phyloP scores from a whole-genome alignment of 768 basidiomycete species.

The Artomyces pyxidatus region DNA sequence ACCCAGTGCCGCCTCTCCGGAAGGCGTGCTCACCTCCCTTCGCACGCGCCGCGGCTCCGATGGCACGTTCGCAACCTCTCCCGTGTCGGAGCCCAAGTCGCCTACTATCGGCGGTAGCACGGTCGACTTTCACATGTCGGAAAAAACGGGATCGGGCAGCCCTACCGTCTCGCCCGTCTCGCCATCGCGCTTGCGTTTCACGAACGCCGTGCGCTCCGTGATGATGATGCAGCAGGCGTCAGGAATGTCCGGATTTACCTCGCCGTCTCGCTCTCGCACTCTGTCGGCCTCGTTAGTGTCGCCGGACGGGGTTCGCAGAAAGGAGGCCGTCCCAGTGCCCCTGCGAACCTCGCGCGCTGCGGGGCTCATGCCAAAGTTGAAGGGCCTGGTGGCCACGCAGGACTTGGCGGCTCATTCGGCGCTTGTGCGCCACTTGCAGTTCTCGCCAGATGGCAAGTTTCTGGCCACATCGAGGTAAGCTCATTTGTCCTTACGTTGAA shows the following conservation, averaged over 20 bases:
- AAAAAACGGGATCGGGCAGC: slow-evolving; percentile 9
- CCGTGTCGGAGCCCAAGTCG: slow-evolving; percentile 18
- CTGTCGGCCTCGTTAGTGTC: no score
- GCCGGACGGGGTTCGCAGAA: slow-evolving; percentile 6
- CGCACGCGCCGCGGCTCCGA: slow-evolving; percentile 13
- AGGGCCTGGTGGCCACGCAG: slow-evolving; percentile 44
- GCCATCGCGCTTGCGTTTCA: slow-evolving; percentile 30
- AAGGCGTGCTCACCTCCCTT: neutral
- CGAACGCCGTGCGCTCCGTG: slow-evolving; percentile 37
- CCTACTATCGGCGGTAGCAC: slow-evolving; percentile 9
- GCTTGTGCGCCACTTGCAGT: slow-evolving; percentile 65
- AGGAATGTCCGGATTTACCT: slow-evolving; percentile 17
- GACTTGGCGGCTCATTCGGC: slow-evolving; percentile 58
- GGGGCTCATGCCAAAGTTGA: slow-evolving; percentile 46
- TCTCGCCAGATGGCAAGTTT: slow-evolving; percentile 68
- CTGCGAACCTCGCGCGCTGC: slow-evolving; percentile 46
- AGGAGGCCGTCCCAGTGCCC: slow-evolving; percentile 22
- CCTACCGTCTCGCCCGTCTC: slow-evolving; percentile 13
- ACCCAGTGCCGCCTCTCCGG: slow-evolving; percentile 6
- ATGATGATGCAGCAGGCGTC: slow-evolving; percentile 31
- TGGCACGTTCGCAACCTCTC: slow-evolving; percentile 11
- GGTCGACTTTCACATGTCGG: slow-evolving; percentile 11
- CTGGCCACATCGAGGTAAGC: slow-evolving; percentile 62
- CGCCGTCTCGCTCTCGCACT: slow-evolving; percentile 23
- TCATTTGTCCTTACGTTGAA: no score